Evolutionary conservation across 129 eudicot genomes (phyloP), one percentile per base, ranked within the genome.

Genomic region (Artemisia argyi): DNA sequence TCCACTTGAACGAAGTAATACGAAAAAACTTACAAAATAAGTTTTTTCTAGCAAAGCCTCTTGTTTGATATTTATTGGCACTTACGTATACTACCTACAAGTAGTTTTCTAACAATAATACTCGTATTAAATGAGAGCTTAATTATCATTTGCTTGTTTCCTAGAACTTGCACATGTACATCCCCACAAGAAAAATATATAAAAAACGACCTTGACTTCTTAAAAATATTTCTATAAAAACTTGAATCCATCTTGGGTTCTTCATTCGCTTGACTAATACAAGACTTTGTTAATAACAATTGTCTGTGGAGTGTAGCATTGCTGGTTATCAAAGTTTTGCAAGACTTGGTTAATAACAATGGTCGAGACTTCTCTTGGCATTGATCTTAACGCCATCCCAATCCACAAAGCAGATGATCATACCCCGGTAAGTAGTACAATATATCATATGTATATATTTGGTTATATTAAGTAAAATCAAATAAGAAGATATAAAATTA

Each of bases 331-430:
- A 35, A 35, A 6, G 44, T 35, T 35, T 35, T 35, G 46, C 46
- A 7, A 7, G 46, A 39, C 46, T 71, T 18, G 39, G 20, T 32
- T 62, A 61, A 61, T 39, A 47, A 61, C 62, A 61, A 73, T 73
- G 77, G 62, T n/a, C 1, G 52, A 73, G 28, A 50, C 62, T 61
- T 62, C 16, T 73, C 59, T 49, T 4, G 62, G 61, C 77, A 73
- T 73, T 16, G 77, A 73, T 73, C 77, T 73, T 62, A 73, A 73
- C 53, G 62, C 18, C 70, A 73, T 32, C 7, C 77, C 77, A 52
- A 49, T 49, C 62, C 50, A 49, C 49, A 73, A 73, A 73, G 3
- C 46, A 9, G 46, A 66, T 8, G 77, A 73, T 50, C 61, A 73
- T 61, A 62, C 70, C 19, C 61, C 49, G 12, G 70, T 73, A 59